Base-by-base conservation (phyloP, 139 green algal genomes). In the Closterium sp. region DNA sequence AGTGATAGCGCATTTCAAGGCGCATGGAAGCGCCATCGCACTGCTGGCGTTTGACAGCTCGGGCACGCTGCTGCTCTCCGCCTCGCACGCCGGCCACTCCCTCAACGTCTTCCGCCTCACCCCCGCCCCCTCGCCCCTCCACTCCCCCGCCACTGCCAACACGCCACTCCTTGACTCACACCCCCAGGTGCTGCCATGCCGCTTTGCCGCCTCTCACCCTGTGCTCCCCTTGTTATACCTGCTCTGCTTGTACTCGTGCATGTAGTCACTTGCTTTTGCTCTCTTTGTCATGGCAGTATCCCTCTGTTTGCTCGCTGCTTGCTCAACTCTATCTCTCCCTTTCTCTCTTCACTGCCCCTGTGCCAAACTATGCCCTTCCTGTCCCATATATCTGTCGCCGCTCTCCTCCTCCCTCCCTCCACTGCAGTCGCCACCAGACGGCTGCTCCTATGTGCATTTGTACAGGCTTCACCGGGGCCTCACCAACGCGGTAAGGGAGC, bases 381-480 rank as follows among this genome's bases (percentile, higher is more conserved):
- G 1, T 89, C 13, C 86, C 86, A 1, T 17, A 7, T 11, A 11
- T 21, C 84, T 9, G 10, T 24, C 84, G 4, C 28, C 19, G 17
- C 22, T 29, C 84, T 28, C 0, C 28, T 24, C 84, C 6, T 89
- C 17, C 86, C 70, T 89, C 86, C 86, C 17, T 89, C 31, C 17
- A 11, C 29, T n/a, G 28, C 27, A 29, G 32, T n/a, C 24, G 32
- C 87, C 87, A 21, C 28, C 32, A 90, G n/a, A 62, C 86, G 93
- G 86, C 92, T 88, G 34, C 6, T 91, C 88, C 27, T 73, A 96
- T 73, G 62, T 95, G 0, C 92, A 96, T 5, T 95, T 95, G 1
- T 95, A 96, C 91, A 95, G 95, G 70, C 90, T 98, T 86, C 91
- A 96, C 30, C 95, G 96, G n/a, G 97, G 97, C 10, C 45, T 98